These are phyloP conservation scores for Annulohypoxylon stygium DNA, from an alignment of 495 filamentous ascomycete genomes.

Conservation along the genomic window DNA sequence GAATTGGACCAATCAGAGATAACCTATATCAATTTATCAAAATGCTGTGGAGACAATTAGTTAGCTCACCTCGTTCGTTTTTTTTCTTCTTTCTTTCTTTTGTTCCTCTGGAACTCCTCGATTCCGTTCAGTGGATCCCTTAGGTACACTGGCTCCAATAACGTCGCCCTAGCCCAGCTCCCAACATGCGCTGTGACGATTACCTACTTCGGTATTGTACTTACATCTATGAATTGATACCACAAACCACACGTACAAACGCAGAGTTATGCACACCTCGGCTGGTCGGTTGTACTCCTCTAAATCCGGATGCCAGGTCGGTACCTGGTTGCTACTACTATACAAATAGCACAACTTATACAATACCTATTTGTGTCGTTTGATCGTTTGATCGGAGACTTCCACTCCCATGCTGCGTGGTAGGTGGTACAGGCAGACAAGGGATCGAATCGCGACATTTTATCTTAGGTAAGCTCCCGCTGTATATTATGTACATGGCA, in stretches of 20 bases:
- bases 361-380: neutral
- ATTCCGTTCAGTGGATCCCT: constrained; percentile 11
- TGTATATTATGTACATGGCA: neutral
- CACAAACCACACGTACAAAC: no score
- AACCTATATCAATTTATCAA: constrained; percentile 46
- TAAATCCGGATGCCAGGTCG: constrained; percentile 19
- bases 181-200: neutral
- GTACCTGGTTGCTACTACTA: constrained; percentile 14
- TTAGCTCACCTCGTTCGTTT: constrained; percentile 27
- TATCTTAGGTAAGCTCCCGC: constrained; percentile 1
- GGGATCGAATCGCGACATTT: constrained; percentile 3
- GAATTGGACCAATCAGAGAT: constrained; percentile 35
- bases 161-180: neutral
- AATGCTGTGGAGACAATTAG: constrained; percentile 29
- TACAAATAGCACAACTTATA: constrained; percentile 18
- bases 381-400: constrained; percentile 10
- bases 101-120: constrained; percentile 6
- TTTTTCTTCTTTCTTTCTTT: constrained; percentile 17
- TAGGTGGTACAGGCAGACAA: neutral
- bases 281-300: constrained; percentile 40
- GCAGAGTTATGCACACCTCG: constrained; percentile 37
- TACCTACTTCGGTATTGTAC: neutral
- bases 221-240: neutral
- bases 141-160: neutral
- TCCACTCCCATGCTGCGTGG: neutral